phyloP scores from a whole-genome alignment of 192 early-diverging fungal species.

The Coemansia sp. region DNA sequence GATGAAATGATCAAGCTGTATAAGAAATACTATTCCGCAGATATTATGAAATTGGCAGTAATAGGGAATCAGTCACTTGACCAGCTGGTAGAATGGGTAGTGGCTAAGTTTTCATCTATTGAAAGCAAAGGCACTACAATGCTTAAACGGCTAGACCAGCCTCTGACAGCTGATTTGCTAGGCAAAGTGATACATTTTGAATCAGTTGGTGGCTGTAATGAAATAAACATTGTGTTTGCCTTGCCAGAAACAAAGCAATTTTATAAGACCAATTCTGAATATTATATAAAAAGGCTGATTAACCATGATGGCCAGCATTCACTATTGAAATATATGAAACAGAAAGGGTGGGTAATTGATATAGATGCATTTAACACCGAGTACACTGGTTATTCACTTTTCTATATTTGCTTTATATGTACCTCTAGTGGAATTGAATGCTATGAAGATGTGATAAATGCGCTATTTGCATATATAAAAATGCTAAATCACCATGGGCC shows the following conservation, averaged over 20 bases:
- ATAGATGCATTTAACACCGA: neutral
- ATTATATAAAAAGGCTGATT: neutral
- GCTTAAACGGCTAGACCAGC: conserved; percentile 60
- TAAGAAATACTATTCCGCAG: conserved; percentile 85
- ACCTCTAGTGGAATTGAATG: neutral
- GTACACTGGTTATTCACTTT: neutral
- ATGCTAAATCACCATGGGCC: neutral
- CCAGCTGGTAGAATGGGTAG: conserved; percentile 70
- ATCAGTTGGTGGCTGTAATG: conserved; percentile 67
- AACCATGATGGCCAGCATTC: neutral
- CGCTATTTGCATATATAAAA: neutral
- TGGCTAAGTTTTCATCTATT: conserved; percentile 73
- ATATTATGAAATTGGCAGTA: conserved; percentile 87
- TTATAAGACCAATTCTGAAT: neutral
- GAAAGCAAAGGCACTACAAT: conserved; percentile 65
- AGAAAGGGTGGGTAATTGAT: neutral
- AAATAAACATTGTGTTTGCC: conserved; percentile 73
- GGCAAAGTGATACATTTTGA: conserved; percentile 66
- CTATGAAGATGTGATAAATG: neutral
- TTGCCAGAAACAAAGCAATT: conserved; percentile 66
- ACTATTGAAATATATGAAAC: neutral
- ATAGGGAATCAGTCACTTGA: conserved; percentile 78
- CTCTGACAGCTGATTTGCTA: conserved; percentile 63
- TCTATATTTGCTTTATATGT: neutral
- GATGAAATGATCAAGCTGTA: conserved; percentile 81